These are phyloP conservation scores for Tricholomella constricta DNA, from an alignment of 768 basidiomycete species.

Conservation along the genomic window DNA sequence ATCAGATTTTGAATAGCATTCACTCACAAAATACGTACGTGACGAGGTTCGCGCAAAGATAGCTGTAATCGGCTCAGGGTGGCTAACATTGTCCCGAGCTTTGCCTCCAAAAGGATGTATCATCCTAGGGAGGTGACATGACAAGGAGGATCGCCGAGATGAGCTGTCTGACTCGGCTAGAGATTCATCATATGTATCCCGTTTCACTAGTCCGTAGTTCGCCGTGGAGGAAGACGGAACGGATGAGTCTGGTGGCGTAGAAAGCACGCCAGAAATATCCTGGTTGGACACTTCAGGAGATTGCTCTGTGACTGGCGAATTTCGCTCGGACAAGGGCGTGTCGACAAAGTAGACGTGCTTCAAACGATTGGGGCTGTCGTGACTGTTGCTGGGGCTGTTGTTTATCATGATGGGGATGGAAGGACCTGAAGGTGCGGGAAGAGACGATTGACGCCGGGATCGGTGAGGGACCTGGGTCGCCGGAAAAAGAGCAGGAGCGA, in stretches of 20 bases:
- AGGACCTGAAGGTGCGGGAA: constrained; percentile 13
- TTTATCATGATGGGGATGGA: background rate
- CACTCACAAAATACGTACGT: background rate
- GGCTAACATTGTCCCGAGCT: constrained; percentile 2
- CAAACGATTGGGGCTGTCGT: background rate
- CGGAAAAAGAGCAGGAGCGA: background rate
- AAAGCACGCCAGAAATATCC: background rate
- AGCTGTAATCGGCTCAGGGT: constrained; percentile 1
- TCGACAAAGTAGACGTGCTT: constrained; percentile 19
- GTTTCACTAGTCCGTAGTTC: background rate
- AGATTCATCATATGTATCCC: constrained; percentile 16
- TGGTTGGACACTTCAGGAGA: background rate
- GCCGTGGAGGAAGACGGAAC: background rate
- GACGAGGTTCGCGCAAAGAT: background rate
- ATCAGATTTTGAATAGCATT: background rate
- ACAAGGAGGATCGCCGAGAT: constrained; percentile 21
- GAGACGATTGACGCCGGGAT: constrained; percentile 11
- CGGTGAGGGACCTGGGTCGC: constrained; percentile 1
- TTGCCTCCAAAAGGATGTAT: constrained; percentile 17
- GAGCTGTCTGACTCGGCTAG: constrained; percentile 21
- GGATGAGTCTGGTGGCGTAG: background rate
- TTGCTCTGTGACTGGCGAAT: background rate
- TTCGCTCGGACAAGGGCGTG: background rate
- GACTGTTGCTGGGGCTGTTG: background rate
- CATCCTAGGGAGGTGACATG: constrained; percentile 17